Percentiles rank a stretch among this genome's conserved stretches.
Evolutionary conservation across 352 stramenopile species (phyloP).

Genomic region (Pythium apleroticum): DNA sequence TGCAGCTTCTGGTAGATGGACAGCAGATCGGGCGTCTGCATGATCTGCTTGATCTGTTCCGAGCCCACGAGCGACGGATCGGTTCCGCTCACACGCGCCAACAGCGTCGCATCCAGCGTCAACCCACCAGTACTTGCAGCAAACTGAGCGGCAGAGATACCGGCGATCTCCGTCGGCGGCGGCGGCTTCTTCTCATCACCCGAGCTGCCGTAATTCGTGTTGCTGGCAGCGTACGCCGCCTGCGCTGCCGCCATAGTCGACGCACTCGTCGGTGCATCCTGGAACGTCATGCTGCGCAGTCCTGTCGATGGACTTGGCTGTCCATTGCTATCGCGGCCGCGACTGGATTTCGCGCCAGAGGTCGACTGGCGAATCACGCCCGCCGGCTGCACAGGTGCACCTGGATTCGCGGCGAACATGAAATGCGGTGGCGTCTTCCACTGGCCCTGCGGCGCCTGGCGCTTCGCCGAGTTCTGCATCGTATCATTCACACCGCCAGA

Average conservation of each 20-base stretch:
- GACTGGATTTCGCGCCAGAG: neutral
- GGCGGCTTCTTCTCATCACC: constrained; percentile 40
- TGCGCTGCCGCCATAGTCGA: constrained; percentile 14
- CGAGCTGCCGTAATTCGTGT: constrained; percentile 26
- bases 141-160: constrained; percentile 80
- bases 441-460: constrained; percentile 49
- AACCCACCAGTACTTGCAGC: constrained; percentile 76
- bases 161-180: constrained; percentile 39
- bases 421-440: constrained; percentile 70
- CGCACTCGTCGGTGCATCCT: constrained; percentile 31
- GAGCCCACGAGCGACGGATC: constrained; percentile 75
- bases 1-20: constrained; percentile 90
- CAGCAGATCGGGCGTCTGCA: constrained; percentile 76
- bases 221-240: constrained; percentile 19
- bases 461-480: constrained; percentile 35
- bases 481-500: constrained; percentile 17
- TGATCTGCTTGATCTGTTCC: constrained; percentile 89
- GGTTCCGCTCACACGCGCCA: constrained; percentile 78
- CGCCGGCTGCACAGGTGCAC: constrained; percentile 14
- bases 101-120: constrained; percentile 73
- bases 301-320: constrained; percentile 52
- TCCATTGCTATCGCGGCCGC: constrained; percentile 18
- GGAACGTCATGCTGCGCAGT: constrained; percentile 63
- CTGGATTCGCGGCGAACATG: constrained; percentile 39
- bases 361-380: constrained; percentile 1